A percentile compares a stretch with the other conserved stretches of the same genome.
Conservation (phyloP, 495 filamentous ascomycete species). For the Talaromyces nanjingensis region DNA sequence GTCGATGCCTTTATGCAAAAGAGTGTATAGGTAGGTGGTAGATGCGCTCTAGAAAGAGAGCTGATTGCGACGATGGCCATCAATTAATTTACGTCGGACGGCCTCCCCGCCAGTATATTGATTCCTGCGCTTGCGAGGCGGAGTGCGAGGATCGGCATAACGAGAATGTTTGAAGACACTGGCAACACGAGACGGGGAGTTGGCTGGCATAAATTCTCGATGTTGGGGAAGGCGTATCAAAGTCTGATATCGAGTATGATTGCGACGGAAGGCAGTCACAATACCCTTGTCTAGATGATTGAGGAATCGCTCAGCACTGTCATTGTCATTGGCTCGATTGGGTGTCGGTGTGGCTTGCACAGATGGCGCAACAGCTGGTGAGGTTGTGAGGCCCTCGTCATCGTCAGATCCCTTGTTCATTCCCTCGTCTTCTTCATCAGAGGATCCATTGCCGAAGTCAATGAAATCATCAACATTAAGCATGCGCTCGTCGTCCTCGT, state of each 20-base stretch:
- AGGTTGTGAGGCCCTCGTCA: slow-evolving; percentile 32
- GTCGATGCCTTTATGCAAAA: not conserved
- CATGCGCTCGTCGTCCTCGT: slow-evolving; percentile 57
- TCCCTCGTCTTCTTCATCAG: slow-evolving; percentile 45
- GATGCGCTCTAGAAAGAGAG: slow-evolving; percentile 26
- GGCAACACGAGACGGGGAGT: slow-evolving; percentile 36
- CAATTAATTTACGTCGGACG: slow-evolving; percentile 42
- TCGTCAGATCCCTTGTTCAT: slow-evolving; percentile 28
- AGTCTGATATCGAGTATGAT: slow-evolving; percentile 66
- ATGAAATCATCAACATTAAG: slow-evolving; percentile 68
- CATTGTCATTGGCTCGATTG: slow-evolving; percentile 40
- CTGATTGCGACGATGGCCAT: slow-evolving; percentile 34
- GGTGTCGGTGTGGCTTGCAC: slow-evolving; percentile 40
- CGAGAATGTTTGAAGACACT: slow-evolving; percentile 42
- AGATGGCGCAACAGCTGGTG: slow-evolving; percentile 28
- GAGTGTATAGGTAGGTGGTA: not conserved
- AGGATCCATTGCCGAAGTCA: slow-evolving; percentile 55
- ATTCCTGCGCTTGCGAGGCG: slow-evolving; percentile 36
- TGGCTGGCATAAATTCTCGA: slow-evolving; percentile 43
- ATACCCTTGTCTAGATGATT: slow-evolving; percentile 63
- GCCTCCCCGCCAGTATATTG: slow-evolving; percentile 34
- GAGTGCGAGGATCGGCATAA: slow-evolving; percentile 36
- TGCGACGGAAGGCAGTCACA: slow-evolving; percentile 72
- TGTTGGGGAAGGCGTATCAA: slow-evolving; percentile 55
- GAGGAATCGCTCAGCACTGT: slow-evolving; percentile 53